Conservation (phyloP, 495 filamentous ascomycete genomes). For the Neurospora pannonica region DNA sequence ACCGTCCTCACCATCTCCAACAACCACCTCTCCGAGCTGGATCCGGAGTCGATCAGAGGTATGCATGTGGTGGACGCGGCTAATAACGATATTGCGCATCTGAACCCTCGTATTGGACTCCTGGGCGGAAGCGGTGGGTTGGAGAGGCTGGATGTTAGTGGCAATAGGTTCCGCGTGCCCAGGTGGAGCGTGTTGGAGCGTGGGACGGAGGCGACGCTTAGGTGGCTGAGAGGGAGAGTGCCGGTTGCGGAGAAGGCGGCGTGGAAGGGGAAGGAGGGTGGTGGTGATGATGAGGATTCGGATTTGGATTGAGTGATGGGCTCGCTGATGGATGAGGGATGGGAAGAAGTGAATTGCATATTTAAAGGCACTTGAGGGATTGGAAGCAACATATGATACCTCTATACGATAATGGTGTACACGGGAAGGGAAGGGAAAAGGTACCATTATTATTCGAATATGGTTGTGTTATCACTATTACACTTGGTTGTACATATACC, state of each 20-base stretch:
- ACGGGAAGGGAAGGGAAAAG: not conserved
- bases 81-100: conserved; percentile 69
- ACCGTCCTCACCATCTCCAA: conserved; percentile 60
- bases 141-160: conserved; percentile 53
- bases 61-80: conserved; percentile 66
- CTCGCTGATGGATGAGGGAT: not conserved
- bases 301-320: conserved; percentile 20
- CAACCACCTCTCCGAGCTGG: conserved; percentile 63
- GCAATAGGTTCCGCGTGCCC: conserved; percentile 82
- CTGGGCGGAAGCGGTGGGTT: conserved; percentile 49
- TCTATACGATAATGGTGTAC: not conserved
- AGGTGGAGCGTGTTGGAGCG: conserved; percentile 76
- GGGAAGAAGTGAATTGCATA: not conserved
- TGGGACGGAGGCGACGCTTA: conserved; percentile 76
- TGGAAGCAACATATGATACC: not conserved
- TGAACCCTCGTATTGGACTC: conserved; percentile 72
- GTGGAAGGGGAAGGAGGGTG: conserved; percentile 32
- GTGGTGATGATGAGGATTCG: conserved; percentile 22
- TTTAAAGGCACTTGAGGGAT: not conserved
- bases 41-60: conserved; percentile 64
- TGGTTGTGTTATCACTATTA: not conserved
- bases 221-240: conserved; percentile 73
- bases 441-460: not conserved
- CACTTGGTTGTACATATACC: not conserved
- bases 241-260: conserved; percentile 52